Conservation (phyloP, 306 rosid genomes). For the Dryas alaskensis region DNA sequence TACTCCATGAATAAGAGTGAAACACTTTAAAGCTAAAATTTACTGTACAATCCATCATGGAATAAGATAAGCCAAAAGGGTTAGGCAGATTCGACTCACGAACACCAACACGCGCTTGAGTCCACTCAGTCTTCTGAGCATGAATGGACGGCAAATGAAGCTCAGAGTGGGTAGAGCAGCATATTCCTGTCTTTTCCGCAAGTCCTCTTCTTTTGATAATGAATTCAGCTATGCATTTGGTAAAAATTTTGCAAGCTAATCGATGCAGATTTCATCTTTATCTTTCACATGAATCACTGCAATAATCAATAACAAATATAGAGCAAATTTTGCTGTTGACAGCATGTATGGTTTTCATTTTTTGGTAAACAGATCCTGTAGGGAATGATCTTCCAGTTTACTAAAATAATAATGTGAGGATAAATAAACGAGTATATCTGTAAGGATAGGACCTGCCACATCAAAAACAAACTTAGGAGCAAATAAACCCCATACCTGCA, state of each 20-base stretch:
- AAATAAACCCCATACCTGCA: conserved; percentile 98
- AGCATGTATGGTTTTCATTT: not conserved
- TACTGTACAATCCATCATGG: no score
- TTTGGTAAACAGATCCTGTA: not conserved
- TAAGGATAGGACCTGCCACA: conserved; percentile 61
- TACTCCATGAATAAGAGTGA: no score
- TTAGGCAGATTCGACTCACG: no score
- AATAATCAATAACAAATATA: not conserved
- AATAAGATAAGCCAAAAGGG: no score
- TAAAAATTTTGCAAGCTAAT: not conserved
- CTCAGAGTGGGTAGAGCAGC: not conserved
- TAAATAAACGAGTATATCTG: conserved; percentile 63
- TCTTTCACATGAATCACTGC: not conserved
- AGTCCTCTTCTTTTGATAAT: not conserved
- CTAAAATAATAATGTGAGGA: conserved; percentile 69
- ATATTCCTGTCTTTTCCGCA: not conserved
- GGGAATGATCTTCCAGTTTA: conserved; percentile 12
- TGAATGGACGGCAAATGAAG: no score
- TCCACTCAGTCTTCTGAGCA: no score
- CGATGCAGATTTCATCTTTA: not conserved
- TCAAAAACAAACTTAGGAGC: conserved; percentile 92
- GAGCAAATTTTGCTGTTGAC: not conserved
- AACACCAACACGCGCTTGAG: no score
- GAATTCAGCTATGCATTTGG: not conserved
- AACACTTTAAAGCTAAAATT: no score